Evolutionary conservation across 2,329 filamentous ascomycete genomes (phyloP), one percentile per base, ranked within the genome.

Genomic region (Geoglossum cookeanum): DNA sequence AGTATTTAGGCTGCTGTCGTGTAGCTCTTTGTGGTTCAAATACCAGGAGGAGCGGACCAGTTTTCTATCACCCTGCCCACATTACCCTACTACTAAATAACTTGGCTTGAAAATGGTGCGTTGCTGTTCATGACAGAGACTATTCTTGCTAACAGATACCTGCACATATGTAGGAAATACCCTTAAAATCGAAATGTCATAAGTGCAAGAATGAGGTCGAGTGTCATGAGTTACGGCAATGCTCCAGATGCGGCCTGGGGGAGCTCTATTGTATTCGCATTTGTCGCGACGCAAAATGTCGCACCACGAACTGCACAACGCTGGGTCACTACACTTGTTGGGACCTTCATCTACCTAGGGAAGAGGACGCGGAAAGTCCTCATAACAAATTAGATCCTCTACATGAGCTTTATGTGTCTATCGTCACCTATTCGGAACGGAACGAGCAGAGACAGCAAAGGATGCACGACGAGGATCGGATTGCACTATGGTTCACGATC

Each of bases 381-480:
- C 45, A 49, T 17, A 3, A 7, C 22, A 4, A 5, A 15, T 11
- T 49, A 11, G 45, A 49, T 15, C 45, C 7, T 8, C 6, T 49
- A 3, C 45, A 11, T 5, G 45, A 32, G 3, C 4, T 49, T 4
- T 49, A 29, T 13, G 45, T 49, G 9, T 5, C 9, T 22, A 35
- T 32, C 37, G 33, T 44, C 52, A 48, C 56, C 37, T 39, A 58
- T 27, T 58, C 56, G 4, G 56, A 58, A 27, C 32, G 29, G 17
- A 29, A 58, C 4, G 33, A 15, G 27, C 11, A 39, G 3, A n/a
- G 4, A 4, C 56, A 58, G 56, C 11, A 33, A 7, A 27, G 30
- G 30, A 4, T 55, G 48, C 56, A 58, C 37, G 56, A 58, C 6
- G 42, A 35, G 37, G 56, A 58, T 55, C 51, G 56, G 4, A 58